phyloP scores from a whole-genome alignment of 495 filamentous ascomycete genomes.

The Aspergillus ellipticus region DNA sequence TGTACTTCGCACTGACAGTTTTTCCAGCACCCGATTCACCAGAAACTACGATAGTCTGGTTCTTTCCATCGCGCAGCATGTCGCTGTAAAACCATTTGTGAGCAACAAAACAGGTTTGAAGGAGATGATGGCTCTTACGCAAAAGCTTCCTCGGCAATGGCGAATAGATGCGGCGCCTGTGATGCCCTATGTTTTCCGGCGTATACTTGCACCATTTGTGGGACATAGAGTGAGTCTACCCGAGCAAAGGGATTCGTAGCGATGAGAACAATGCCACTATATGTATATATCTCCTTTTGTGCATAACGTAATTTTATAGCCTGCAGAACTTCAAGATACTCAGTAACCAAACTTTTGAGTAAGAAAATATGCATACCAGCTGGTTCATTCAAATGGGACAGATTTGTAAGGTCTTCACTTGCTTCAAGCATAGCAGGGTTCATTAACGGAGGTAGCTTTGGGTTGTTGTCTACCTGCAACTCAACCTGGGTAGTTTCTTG shows the following conservation, averaged over 20 bases:
- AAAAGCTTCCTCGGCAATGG: conserved; percentile 98
- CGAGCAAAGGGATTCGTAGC: conserved; percentile 97
- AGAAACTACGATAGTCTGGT: conserved; percentile 98
- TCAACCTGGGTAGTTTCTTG: conserved; percentile 76
- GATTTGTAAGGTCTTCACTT: conserved; percentile 94
- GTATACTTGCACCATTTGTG: conserved; percentile 98
- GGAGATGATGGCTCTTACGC: conserved; percentile 57
- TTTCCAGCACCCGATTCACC: conserved; percentile 98
- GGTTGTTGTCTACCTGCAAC: conserved; percentile 69
- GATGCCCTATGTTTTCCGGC: conserved; percentile 95
- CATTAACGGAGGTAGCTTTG: conserved; percentile 84
- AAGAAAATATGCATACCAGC: conserved; percentile 63
- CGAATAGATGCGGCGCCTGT: conserved; percentile 96
- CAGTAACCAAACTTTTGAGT: conserved; percentile 21
- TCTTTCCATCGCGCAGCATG: conserved; percentile 92
- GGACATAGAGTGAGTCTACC: conserved; percentile 97
- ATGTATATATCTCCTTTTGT: conserved; percentile 99
- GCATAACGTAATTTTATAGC: conserved; percentile 96
- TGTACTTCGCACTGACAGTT: conserved; percentile 99
- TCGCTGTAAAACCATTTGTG: conserved; percentile 53
- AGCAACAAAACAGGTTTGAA: conserved; percentile 4
- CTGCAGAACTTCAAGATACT: conserved; percentile 71
- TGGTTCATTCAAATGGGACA: conserved; percentile 97
- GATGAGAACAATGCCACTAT: conserved; percentile 97
- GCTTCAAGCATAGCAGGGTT: conserved; percentile 98